These are phyloP conservation scores for Metschnikowia peoriensis DNA, from an alignment of 805 yeast species.

Conservation along the genomic window DNA sequence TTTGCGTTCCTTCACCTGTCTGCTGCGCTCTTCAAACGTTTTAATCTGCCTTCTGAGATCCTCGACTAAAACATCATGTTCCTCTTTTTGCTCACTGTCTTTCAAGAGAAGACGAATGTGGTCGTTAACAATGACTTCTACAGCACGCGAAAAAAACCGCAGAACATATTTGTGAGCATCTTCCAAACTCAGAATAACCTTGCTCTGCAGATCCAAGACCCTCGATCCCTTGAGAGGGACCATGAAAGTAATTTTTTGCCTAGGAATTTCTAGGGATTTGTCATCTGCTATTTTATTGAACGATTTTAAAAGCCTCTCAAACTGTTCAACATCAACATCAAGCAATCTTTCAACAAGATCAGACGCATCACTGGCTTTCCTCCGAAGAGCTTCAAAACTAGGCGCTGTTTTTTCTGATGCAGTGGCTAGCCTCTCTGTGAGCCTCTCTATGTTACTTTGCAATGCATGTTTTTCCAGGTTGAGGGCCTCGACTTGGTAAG, in stretches of 20 bases:
- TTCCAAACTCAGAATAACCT: constrained; percentile 4
- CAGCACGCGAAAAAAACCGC: constrained; percentile 59
- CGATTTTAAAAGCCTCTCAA: constrained; percentile 48
- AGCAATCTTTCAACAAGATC: constrained; percentile 37
- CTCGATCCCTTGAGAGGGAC: constrained; percentile 22
- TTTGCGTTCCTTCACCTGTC: constrained; percentile 26
- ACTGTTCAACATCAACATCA: constrained; percentile 42
- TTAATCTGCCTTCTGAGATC: constrained; percentile 19
- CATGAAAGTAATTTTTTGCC: constrained; percentile 45
- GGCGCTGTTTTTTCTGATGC: constrained; percentile 20
- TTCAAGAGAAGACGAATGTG: constrained; percentile 44
- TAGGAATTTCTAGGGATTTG: constrained; percentile 57
- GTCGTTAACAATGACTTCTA: constrained; percentile 55
- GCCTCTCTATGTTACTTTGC: constrained; percentile 34
- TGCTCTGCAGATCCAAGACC: constrained; percentile 3
- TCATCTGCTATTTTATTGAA: constrained; percentile 58
- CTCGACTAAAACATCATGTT: constrained; percentile 18
- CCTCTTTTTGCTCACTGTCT: constrained; percentile 26
- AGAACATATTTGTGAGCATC: constrained; percentile 47
- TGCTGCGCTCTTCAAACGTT: constrained; percentile 24
- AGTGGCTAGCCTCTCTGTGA: constrained; percentile 35
- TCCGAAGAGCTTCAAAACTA: constrained; percentile 9
- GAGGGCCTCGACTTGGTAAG: constrained; percentile 39
- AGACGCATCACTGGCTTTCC: not conserved
- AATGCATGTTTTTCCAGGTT: constrained; percentile 37